Evolutionary conservation across 306 rosid species (phyloP), one percentile per base, ranked within the genome.

Genomic region (Quercus parvula): DNA sequence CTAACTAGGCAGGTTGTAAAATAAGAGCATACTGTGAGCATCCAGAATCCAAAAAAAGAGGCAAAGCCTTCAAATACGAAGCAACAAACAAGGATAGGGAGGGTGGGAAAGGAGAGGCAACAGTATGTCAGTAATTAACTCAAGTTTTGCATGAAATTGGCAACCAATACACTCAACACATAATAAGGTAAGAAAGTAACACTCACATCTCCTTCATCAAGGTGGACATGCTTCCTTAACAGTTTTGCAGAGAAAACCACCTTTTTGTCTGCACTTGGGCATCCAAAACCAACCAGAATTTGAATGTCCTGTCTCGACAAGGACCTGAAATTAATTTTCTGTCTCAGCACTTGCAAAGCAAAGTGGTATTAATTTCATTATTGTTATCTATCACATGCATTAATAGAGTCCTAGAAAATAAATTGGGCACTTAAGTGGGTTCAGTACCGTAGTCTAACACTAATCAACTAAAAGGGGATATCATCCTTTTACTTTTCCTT

Each of bases 181-280:
- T 15, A 67, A 33, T 30, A 22, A 73, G 84, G 58, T 12, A 73
- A 52, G 63, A 1, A 6, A 27, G 61, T 68, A 10, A 51, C 15
- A 78, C 99, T 92, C 85, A 92, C 99, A 87, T 95, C 99, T 89
- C 98, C 99, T 86, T 95, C 99, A 70, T 95, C 99, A 27, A 95
- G 96, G 87, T 95, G 97, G 78, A 75, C 89, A 30, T 75, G 91
- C 88, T 90, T 92, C 87, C 99, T 91, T 14, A 95, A 84, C 76
- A 95, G 90, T 81, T 92, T 95, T 22, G 94, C 87, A 46, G 99
- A 92, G 83, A 92, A 95, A 91, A 92, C 96, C 82, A 95, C 96
- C 83, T 89, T 92, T 81, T 86, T 91, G 84, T 95, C 98, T 12
- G 75, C 82, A 83, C 83, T 95, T 22, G 96, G 97, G 87, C 99